Evolutionary conservation across 805 yeast genomes (phyloP), one percentile per base, ranked within the genome.

Genomic region (Hanseniaspora guilliermondii): DNA sequence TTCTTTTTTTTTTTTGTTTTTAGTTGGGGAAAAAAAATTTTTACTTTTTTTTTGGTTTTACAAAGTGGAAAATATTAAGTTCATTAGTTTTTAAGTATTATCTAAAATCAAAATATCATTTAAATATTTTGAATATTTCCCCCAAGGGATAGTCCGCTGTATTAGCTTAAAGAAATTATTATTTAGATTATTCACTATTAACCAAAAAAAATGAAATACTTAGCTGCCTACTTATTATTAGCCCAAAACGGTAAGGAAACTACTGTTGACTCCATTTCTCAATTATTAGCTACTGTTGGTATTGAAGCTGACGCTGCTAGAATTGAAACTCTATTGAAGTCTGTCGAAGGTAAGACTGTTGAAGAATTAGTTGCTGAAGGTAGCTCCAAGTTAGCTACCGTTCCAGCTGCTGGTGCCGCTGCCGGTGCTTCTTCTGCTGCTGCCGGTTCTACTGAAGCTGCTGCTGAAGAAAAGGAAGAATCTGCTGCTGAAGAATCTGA

Each of bases 141-240:
- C 55, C 60, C 56, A 67, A 67, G 69, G 70, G 65, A 66, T 67
- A 66, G 70, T 67, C 70, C 66, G 70, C 70, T 59, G 40, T 49
- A 44, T 30, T 30, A 45, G 49, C 54, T 58, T 62, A 63, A 66
- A 62, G 35, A 44, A 44, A 44, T 65, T 57, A 59, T 56, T 57
- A 68, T 67, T 64, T 65, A 67, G 65, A 66, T 60, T 53, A 50
- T 50, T 50, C 47, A 27, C 53, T 14, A 19, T 30, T 46, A 8
- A 53, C 35, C 45, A 45, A 27, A 57, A 59, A 55, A 65, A 76
- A 79, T 85, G 93, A 85, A 84, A 77, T 85, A 85, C 83, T 78
- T 85, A 77, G 94, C 94, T 76, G 91, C 94, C 76, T 85, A 85
- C 79, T 83, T 85, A 75, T 81, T 85, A 76, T 83, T 85, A 73